A percentile compares a stretch with the other conserved stretches of the same genome.
phyloP scores from a whole-genome alignment of 2,329 filamentous ascomycete species.

The Xylariaceae sp. region DNA sequence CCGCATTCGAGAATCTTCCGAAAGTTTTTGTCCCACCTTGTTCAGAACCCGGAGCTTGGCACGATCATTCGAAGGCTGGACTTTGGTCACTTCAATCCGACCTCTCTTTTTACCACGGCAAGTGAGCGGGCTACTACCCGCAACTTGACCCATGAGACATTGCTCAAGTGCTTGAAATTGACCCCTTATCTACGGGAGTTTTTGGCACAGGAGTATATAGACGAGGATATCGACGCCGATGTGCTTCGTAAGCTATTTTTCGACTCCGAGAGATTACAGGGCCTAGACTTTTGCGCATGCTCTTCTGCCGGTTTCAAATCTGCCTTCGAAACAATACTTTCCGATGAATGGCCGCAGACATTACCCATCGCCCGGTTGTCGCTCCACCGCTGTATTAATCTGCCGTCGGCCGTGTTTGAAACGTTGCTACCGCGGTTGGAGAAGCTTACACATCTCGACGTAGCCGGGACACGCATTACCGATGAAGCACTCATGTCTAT shows the following conservation, averaged over 20 bases:
- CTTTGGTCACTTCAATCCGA: conserved; percentile 81
- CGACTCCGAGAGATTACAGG: conserved; percentile 57
- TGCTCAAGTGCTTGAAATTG: conserved; percentile 64
- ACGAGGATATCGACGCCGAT: conserved; percentile 64
- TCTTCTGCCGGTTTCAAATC: conserved; percentile 62
- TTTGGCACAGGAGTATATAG: conserved; percentile 73
- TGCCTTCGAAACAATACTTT: conserved; percentile 54
- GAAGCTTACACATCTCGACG: conserved; percentile 68
- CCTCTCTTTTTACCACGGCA: conserved; percentile 67
- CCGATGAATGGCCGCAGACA: conserved; percentile 46
- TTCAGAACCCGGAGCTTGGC: conserved; percentile 61
- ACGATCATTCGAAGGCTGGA: conserved; percentile 73
- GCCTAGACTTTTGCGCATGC: conserved; percentile 72
- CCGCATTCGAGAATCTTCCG: conserved; percentile 79
- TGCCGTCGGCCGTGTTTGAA: conserved; percentile 63
- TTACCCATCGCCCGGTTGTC: conserved; percentile 63
- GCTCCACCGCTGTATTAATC: conserved; percentile 70
- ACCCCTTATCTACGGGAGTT: conserved; percentile 73
- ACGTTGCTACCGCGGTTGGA: conserved; percentile 63
- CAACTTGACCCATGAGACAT: conserved; percentile 68
- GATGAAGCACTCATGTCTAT: conserved; percentile 65
- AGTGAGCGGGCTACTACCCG: conserved; percentile 68
- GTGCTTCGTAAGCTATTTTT: conserved; percentile 68
- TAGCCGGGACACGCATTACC: conserved; percentile 72
- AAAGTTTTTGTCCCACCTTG: conserved; percentile 69